These are phyloP conservation scores for Tillandsia fasciculata DNA, from an alignment of 176 grass and related monocot genomes.

Conservation along the genomic window DNA sequence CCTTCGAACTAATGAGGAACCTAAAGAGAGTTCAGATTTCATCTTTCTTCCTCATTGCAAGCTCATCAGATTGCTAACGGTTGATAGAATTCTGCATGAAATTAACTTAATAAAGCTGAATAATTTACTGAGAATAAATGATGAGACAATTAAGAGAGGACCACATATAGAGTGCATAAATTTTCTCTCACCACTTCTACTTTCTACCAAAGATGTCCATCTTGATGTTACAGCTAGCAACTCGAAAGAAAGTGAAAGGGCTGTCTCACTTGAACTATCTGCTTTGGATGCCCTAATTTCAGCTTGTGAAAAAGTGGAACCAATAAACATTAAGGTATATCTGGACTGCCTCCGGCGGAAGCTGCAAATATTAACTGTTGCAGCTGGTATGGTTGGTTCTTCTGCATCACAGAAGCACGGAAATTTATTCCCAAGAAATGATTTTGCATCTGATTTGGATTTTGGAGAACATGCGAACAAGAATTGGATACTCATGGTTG, in stretches of 20 bases:
- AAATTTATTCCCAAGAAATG: constrained; percentile 9
- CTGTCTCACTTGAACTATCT: constrained; percentile 59
- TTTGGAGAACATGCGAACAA: constrained; percentile 45
- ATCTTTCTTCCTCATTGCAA: constrained; percentile 75
- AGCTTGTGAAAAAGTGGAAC: constrained; percentile 77
- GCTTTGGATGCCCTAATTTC: constrained; percentile 84
- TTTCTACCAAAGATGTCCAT: constrained; percentile 74
- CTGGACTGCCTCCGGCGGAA: constrained; percentile 75
- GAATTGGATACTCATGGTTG: constrained; percentile 50
- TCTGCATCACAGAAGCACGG: constrained; percentile 18
- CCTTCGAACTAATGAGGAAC: constrained; percentile 34
- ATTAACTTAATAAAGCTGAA: constrained; percentile 91
- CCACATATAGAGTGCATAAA: constrained; percentile 71
- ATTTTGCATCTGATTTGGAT: constrained; percentile 36
- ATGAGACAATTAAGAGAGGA: constrained; percentile 75
- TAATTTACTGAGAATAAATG: constrained; percentile 65
- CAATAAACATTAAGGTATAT: constrained; percentile 71
- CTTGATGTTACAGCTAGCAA: constrained; percentile 34
- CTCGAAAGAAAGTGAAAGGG: constrained; percentile 39
- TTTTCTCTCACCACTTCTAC: constrained; percentile 76
- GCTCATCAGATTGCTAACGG: constrained; percentile 54
- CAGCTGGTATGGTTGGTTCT: constrained; percentile 59
- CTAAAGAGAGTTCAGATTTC: constrained; percentile 29
- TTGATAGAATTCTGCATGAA: constrained; percentile 80
- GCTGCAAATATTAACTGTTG: constrained; percentile 64